Conservation (phyloP, 257 asterid genomes). For the Jaltomata sinuosa region DNA sequence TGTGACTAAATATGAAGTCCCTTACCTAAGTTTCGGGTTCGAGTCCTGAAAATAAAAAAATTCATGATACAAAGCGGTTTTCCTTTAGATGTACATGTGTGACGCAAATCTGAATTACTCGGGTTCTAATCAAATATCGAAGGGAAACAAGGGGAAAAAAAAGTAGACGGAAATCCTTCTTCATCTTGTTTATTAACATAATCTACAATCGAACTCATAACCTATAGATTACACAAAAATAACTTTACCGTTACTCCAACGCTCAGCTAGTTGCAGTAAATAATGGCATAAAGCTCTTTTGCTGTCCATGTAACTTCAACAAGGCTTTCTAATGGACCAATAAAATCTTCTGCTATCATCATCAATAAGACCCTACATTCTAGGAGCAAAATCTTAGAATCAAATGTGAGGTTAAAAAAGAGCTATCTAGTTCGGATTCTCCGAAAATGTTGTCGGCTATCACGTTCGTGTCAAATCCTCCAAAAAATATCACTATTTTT, state of each 20-base stretch:
- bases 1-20: too few species aligned
- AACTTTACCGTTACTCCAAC: background rate
- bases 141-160: background rate
- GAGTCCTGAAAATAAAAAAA: background rate
- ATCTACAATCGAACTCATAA: background rate
- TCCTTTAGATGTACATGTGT: background rate
- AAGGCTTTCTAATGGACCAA: slow-evolving; percentile 21
- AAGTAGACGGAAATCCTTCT: background rate
- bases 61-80: background rate
- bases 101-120: background rate
- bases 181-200: background rate
- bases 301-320: slow-evolving; percentile 70
- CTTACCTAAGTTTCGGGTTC: background rate
- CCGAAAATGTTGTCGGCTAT: background rate
- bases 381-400: slow-evolving; percentile 2
- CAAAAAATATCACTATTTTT: background rate
- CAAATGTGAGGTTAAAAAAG: background rate
- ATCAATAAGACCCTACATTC: slow-evolving; percentile 51
- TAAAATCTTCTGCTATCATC: slow-evolving; percentile 41
- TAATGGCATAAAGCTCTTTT: slow-evolving; percentile 30
- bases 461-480: background rate
- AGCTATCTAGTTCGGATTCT: background rate
- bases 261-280: background rate
- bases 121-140: fast-evolving
- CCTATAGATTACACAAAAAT: background rate